Base-by-base conservation (phyloP, 306 rosid species). In the Cercis canadensis region DNA sequence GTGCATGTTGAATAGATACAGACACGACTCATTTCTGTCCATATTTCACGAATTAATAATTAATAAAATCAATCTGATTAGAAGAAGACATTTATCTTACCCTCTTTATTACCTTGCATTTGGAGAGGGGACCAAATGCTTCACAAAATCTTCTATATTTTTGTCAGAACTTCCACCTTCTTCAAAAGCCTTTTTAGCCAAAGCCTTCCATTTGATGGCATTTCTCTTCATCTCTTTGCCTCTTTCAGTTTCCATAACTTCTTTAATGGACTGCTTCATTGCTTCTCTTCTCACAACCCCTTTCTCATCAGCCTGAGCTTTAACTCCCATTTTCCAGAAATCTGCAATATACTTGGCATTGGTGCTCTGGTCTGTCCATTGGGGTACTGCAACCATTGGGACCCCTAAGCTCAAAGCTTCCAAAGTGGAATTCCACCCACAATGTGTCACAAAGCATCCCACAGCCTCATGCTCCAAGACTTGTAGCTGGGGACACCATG, bases 381-480 rank as follows among this genome's bases (percentile, higher is more conserved):
- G 61, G 0, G 61, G 61, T 0, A 66, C 8, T 4, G 16, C 47
- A 31, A 66, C 14, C 41, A 13, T 49, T 16, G 71, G 47, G 14
- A 66, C 71, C 3, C 71, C 71, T 31, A 50, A 11, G 46, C 47
- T 66, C 11, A 66, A 33, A 15, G 58, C 40, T 50, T 66, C 71
- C 31, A 66, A 17, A 1, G 34, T 36, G 3, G 71, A 66, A 45
- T 66, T 66, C 71, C 71, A 66, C 15, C 71, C 71, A 66, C 59
- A 66, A 34, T 66, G 71, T 8, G 71, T 66, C 21, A 50, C 47
- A 66, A 66, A 66, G 11, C 71, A 66, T 6, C 59, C 71, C 8
- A 50, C 5, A 7, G 70, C 57, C 5, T 65, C 70, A 66, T 49
- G 71, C 0, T 17, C 45, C 13, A 66, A 15, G 9, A 66, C 71